Evolutionary conservation across 805 yeast genomes (phyloP), one percentile per base, ranked within the genome.

Genomic region (Ascoidea asiatica): DNA sequence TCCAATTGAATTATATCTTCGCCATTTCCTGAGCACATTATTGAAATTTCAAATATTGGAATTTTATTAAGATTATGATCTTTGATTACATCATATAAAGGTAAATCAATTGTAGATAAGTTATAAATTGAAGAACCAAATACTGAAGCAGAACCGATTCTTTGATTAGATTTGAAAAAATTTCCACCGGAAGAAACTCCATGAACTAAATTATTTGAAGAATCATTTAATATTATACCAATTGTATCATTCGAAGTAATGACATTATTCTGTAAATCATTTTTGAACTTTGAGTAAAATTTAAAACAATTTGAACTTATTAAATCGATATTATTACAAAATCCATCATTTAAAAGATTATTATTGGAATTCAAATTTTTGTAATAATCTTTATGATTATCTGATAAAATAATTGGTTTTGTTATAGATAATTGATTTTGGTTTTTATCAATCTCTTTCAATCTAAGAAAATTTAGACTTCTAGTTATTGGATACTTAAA

Each of bases 181-280:
- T 71, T 69, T 0, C 81, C 81, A 1, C 81, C 81, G 0, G 79
- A 73, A 1, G 78, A 73, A 0, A 69, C 54, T 0, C 67, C 71
- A 3, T 51, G 29, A 52, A 49, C 21, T 33, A 55, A 5, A 54
- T 56, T 17, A 29, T 41, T 20, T 33, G 39, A 4, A 19, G 19
- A 4, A 42, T 42, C 23, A 49, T 38, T 45, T 2, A 65, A 54
- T 4, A 65, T 52, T 2, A 67, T 49, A 0, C 79, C 79, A 18
- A 73, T 60, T 0, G 78, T 73, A 50, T 73, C 79, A 6, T 61
- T 50, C n/a, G n/a, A n/a, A n/a, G n/a, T n/a, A 4, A 66, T 56
- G 3, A 39, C 47, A 5, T 46, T 44, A 5, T 43, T 44, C 43
- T 21, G 23, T 35, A 18, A 22, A 29, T 18, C 21, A 38, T 37